Evolutionary conservation across 306 rosid genomes (phyloP).

Genomic region (Cicer cuneatum): DNA sequence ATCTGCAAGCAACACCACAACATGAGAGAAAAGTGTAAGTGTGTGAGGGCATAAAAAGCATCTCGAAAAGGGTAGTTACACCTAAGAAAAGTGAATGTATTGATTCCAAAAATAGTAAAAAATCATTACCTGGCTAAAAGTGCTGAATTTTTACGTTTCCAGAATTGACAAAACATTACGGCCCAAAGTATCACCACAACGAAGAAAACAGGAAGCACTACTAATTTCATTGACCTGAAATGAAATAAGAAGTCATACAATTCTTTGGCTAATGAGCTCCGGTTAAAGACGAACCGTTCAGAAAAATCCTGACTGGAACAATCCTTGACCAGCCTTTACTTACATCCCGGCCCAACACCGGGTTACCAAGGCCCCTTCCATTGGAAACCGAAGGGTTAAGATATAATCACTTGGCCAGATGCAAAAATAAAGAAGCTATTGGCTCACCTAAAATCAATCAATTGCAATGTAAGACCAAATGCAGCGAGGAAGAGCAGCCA

Average conservation of each 20-base stretch:
- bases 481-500: constrained; percentile 90
- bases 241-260: constrained; percentile 42
- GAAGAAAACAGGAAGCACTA: constrained; percentile 80
- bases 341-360: too few species aligned
- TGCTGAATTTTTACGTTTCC: constrained; percentile 94
- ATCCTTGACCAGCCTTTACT: too few species aligned
- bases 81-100: background rate
- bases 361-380: too few species aligned
- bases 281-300: too few species aligned
- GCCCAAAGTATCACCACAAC: constrained; percentile 84
- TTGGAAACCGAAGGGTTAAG: too few species aligned
- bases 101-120: constrained; percentile 24
- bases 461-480: constrained; percentile 77
- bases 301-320: too few species aligned
- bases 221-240: constrained; percentile 73
- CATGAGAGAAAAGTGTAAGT: constrained; percentile 6
- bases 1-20: constrained; percentile 58
- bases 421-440: constrained; percentile 34
- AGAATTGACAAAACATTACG: constrained; percentile 87
- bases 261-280: background rate
- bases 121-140: constrained; percentile 78
- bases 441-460: constrained; percentile 80
- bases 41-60: constrained; percentile 23
- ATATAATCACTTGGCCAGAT: constrained; percentile 32
- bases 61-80: constrained; percentile 7